Evolutionary conservation across 257 asterid genomes (phyloP).

Genomic region (Lycium barbarum): DNA sequence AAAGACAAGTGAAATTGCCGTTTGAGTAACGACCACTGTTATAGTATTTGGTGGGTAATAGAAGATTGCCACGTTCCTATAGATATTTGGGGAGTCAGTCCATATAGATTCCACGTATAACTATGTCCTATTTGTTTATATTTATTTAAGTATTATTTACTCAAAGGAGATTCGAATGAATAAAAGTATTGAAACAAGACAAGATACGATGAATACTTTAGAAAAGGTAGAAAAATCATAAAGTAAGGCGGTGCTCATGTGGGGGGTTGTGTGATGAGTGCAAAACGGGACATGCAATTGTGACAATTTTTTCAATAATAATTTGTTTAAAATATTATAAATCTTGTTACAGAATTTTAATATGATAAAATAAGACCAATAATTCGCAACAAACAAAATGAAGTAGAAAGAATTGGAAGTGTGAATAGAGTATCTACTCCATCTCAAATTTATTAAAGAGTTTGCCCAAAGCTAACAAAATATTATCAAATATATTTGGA

Average conservation of each 20-base stretch:
- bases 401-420: too few relatives aligned
- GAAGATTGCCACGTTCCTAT: slow-evolving; percentile 49
- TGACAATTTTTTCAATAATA: too few relatives aligned
- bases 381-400: too few relatives aligned
- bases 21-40: slow-evolving; percentile 36
- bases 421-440: too few relatives aligned
- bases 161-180: neutral
- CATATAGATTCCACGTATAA: slow-evolving; percentile 51
- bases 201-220: neutral
- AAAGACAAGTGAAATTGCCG: slow-evolving; percentile 45
- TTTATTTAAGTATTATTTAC: too few relatives aligned
- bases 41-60: neutral
- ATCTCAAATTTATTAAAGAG: too few relatives aligned
- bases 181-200: neutral
- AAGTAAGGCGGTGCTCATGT: neutral
- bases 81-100: slow-evolving; percentile 45
- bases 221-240: neutral
- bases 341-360: too few relatives aligned
- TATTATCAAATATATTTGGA: too few relatives aligned
- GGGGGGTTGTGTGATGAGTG: neutral
- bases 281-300: too few relatives aligned
- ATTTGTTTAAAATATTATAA: too few relatives aligned
- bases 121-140: neutral
- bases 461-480: too few relatives aligned
- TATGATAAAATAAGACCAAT: too few relatives aligned